Evolutionary conservation across 495 filamentous ascomycete species (phyloP).

Genomic region (Trichoderma parareesei): DNA sequence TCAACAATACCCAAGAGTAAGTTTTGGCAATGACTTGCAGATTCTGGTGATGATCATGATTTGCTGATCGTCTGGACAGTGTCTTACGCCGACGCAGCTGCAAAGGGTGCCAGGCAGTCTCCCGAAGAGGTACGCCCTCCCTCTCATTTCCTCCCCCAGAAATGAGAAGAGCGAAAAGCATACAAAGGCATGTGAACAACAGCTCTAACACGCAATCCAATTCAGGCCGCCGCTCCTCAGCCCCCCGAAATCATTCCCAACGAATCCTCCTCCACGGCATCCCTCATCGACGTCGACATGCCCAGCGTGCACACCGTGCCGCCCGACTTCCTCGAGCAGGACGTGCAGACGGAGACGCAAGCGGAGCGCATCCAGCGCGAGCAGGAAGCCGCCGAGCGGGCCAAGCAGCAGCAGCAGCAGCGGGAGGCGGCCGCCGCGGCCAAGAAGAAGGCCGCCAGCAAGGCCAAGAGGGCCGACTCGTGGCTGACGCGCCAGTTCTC

Average conservation of each 20-base stretch:
- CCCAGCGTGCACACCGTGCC: conserved; percentile 64
- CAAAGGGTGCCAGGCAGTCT: conserved; percentile 63
- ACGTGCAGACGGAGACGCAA: conserved; percentile 65
- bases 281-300: conserved; percentile 69
- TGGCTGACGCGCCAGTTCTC: conserved; percentile 29
- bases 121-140: conserved; percentile 54
- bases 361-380: conserved; percentile 54
- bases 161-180: neutral
- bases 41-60: neutral
- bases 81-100: conserved; percentile 72
- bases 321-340: conserved; percentile 54
- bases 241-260: conserved; percentile 53
- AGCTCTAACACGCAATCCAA: neutral
- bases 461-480: conserved; percentile 29
- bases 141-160: neutral
- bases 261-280: conserved; percentile 48
- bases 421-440: conserved; percentile 16
- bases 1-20: neutral
- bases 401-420: conserved; percentile 24
- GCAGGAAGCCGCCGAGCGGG: conserved; percentile 26
- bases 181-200: neutral
- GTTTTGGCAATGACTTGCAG: neutral
- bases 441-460: conserved; percentile 39
- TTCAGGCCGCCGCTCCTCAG: conserved; percentile 54
- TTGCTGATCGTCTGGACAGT: conserved; percentile 29